These are phyloP conservation scores for Colletotrichum viniferum DNA, from an alignment of 2,329 filamentous ascomycete genomes.

Conservation along the genomic window DNA sequence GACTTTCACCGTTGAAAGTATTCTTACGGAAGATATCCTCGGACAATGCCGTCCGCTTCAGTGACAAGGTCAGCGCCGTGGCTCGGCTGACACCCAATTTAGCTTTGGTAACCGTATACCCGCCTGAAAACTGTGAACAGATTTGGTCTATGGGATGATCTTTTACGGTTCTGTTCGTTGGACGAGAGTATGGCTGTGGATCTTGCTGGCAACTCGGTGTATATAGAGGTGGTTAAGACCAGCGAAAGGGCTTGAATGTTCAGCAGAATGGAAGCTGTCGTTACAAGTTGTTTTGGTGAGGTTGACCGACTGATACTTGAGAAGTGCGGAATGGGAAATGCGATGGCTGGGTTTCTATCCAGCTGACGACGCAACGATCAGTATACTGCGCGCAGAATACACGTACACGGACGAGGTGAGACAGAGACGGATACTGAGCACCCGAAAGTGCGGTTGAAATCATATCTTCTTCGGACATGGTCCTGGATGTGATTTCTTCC, in stretches of 20 bases:
- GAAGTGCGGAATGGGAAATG: not conserved
- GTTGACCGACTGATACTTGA: not conserved
- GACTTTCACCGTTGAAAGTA: not conserved
- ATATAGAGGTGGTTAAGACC: not conserved
- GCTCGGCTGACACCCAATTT: no score
- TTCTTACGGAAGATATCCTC: accelerated
- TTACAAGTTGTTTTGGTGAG: not conserved
- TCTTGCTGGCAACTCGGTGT: not conserved
- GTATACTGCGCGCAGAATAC: not conserved
- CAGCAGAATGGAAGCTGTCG: not conserved
- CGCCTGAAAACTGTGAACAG: not conserved
- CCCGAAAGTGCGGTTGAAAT: not conserved
- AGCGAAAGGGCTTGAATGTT: not conserved
- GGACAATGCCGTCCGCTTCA: accelerated
- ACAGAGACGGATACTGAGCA: not conserved
- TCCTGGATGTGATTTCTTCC: no score
- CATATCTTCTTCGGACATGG: not conserved
- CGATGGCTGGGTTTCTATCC: not conserved
- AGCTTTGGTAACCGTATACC: no score
- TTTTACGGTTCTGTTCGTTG: accelerated
- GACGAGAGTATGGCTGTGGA: not conserved
- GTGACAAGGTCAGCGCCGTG: not conserved
- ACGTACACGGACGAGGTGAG: not conserved
- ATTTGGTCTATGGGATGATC: not conserved
- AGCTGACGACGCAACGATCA: not conserved